Evolutionary conservation across 208 protist species (phyloP), one percentile per base, ranked within the genome.

Genomic region (Perkinsela sp.): DNA sequence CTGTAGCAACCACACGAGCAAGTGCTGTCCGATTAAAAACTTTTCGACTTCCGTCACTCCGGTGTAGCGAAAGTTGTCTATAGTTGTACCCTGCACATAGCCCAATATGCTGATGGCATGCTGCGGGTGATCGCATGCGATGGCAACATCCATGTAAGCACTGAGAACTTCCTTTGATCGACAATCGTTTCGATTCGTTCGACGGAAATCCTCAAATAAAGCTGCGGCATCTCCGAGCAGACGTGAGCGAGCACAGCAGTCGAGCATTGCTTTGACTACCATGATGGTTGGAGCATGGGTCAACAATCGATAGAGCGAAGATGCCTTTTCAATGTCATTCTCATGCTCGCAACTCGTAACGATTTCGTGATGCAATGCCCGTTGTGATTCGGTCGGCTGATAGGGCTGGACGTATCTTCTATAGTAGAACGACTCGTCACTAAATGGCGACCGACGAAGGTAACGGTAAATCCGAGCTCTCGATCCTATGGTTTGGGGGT

Each of bases 381-480:
- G 72, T 22, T 29, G 31, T 32, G n/a, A 6, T 31, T 13, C 16
- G 68, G 86, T 75, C 22, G 71, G 77, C 75, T 89, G 82, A 71
- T 87, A 80, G 15, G 78, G 69, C n/a, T 83, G 72, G 0, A 76
- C 30, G 2, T 71, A 72, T 31, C 86, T 80, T 29, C 83, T 79
- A 72, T 89, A 90, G 78, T 89, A 92, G 68, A 86, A 75, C 70
- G 88, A 82, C 70, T 90, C 84, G 69, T 92, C 84, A 31, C 86
- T 87, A 70, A 92, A 92, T 2, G 86, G 86, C 0, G 84, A 78
- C 65, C 86, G 83, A 2, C 86, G 80, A 16, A 92, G 77, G 81
- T 84, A 92, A 66, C 86, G 86, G 75, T 90, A 81, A 73, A 92
- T 89, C 67, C 86, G 83, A 15, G 80, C 78, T 48, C 84, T 81